Evolutionary conservation across 192 early-diverging fungal species (phyloP).

Genomic region (Entomortierella lignicola): DNA sequence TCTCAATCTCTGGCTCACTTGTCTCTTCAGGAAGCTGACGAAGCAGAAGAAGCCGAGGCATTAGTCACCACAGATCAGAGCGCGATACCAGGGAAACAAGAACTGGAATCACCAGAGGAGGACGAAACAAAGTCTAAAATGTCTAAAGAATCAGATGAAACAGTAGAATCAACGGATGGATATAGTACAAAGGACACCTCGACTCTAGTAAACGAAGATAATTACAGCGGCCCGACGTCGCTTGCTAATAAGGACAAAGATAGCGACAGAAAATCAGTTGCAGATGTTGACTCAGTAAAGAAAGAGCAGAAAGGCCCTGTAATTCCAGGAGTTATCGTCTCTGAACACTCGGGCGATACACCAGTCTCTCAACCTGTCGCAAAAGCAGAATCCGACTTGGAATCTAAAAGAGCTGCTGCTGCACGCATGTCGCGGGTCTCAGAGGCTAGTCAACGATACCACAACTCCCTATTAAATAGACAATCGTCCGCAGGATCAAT

Average conservation of each 20-base stretch:
- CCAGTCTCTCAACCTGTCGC: neutral
- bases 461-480: conserved; percentile 32
- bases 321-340: conserved; percentile 43
- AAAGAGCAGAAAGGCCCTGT: neutral
- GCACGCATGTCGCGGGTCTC: conserved; percentile 50
- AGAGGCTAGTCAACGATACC: conserved; percentile 41
- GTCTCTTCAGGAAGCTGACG: conserved; percentile 50
- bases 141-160: neutral
- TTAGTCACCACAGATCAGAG: neutral
- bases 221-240: neutral
- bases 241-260: conserved; percentile 18
- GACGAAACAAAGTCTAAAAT: neutral
- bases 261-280: conserved; percentile 4
- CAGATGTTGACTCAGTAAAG: neutral
- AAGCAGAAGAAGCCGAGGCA: conserved; percentile 29
- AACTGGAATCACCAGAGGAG: neutral
- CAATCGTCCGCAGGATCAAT: conserved; percentile 34
- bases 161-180: too few species aligned
- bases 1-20: conserved; percentile 44
- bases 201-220: neutral
- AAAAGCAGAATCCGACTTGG: neutral
- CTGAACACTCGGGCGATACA: conserved; percentile 20
- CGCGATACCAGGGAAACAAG: neutral
- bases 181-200: conserved; percentile 25
- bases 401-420: conserved; percentile 19